A percentile compares a stretch with the other conserved stretches of the same genome.
These are phyloP conservation scores for Barbarea vulgaris DNA, from an alignment of 345 rosid genomes.

Conservation along the genomic window DNA sequence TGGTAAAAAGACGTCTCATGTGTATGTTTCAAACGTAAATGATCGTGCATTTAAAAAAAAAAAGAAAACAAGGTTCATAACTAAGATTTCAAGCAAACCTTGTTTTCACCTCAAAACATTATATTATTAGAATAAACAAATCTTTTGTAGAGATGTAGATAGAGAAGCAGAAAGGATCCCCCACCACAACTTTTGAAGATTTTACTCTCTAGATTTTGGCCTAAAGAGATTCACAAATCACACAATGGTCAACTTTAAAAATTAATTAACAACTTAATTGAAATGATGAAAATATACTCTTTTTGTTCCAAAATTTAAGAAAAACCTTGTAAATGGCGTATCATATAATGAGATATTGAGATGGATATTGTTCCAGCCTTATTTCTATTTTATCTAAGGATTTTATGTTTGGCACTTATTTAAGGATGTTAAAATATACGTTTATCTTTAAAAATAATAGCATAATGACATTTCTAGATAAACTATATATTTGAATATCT, in stretches of 20 bases:
- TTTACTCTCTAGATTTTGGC: constrained; percentile 7
- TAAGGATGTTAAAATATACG: not conserved
- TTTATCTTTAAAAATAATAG: not conserved
- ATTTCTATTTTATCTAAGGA: not conserved
- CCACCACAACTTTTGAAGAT: constrained; percentile 22
- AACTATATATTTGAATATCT: not conserved
- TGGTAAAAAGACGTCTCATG: too few species aligned
- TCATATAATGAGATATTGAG: not conserved
- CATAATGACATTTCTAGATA: not conserved
- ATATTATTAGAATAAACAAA: not conserved
- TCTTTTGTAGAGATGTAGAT: not conserved
- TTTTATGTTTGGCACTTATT: not conserved
- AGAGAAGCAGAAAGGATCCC: not conserved
- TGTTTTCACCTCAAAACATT: not conserved
- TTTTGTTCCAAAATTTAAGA: not conserved
- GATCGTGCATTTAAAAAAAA: too few species aligned
- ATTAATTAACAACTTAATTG: not conserved
- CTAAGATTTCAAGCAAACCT: not conserved
- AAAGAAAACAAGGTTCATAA: too few species aligned
- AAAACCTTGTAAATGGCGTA: not conserved
- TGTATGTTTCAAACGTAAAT: too few species aligned
- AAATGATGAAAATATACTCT: not conserved
- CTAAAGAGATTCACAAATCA: constrained; percentile 1
- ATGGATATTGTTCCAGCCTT: not conserved
- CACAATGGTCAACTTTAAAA: not conserved